Percentiles rank a stretch among this genome's conserved stretches.
Evolutionary conservation across 176 grass and related monocot species (phyloP).

Genomic region (Musa schizocarpa): DNA sequence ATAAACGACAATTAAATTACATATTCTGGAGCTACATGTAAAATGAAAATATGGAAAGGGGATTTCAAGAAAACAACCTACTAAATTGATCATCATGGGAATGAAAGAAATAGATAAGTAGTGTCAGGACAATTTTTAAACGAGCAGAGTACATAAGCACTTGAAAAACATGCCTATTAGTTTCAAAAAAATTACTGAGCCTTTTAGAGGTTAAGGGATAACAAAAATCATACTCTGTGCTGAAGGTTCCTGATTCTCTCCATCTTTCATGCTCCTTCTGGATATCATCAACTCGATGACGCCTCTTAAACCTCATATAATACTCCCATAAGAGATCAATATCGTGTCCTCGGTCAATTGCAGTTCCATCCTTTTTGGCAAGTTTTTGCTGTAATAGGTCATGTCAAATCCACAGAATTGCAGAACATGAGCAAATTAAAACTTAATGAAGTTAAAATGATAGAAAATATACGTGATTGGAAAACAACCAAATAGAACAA

Average conservation of each 20-base stretch:
- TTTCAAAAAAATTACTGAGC: not conserved
- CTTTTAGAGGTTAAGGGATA: not conserved
- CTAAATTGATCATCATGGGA: no score
- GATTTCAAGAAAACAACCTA: no score
- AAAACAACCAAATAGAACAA: not conserved
- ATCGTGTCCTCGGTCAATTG: constrained; percentile 53
- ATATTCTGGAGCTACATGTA: not conserved
- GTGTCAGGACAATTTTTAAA: no score
- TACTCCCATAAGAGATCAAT: constrained; percentile 63
- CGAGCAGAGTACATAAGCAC: no score
- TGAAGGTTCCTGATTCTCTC: constrained; percentile 64
- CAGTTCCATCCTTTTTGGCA: constrained; percentile 57
- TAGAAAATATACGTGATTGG: not conserved
- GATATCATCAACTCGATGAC: constrained; percentile 54
- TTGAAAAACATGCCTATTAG: not conserved
- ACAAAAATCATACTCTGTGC: constrained; percentile 46
- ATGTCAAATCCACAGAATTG: constrained; percentile 14
- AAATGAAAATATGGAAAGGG: no score
- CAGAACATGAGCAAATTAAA: constrained; percentile 10
- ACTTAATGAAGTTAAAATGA: not conserved
- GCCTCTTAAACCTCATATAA: constrained; percentile 65
- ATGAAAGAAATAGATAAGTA: no score
- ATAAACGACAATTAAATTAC: not conserved
- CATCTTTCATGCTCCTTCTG: constrained; percentile 55
- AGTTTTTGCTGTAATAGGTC: constrained; percentile 57